Percentiles rank a stretch among this genome's conserved stretches.
phyloP scores from a whole-genome alignment of 371 early-diverging fungal species.

The Nematocida minor region DNA sequence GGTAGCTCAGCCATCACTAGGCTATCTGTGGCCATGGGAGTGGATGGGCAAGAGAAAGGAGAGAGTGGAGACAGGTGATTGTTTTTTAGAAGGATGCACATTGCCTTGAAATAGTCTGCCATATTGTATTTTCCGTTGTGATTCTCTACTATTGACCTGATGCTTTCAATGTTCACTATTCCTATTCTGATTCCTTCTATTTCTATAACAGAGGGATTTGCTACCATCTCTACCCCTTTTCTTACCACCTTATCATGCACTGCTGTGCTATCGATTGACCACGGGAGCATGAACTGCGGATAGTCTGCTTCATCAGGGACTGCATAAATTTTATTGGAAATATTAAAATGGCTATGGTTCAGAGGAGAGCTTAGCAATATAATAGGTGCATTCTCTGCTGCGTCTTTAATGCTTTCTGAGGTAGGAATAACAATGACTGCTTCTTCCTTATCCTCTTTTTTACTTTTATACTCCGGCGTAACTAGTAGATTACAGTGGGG shows the following conservation, averaged over 20 bases:
- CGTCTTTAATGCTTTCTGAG: neutral
- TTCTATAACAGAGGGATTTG: neutral
- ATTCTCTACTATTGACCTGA: neutral
- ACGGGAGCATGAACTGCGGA: neutral
- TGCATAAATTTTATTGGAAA: neutral
- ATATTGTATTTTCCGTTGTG: neutral
- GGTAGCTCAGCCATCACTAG: slow-evolving; percentile 11
- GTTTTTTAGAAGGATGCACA: neutral
- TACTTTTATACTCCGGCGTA: neutral
- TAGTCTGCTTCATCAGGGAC: neutral
- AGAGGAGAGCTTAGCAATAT: neutral
- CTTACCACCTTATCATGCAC: neutral
- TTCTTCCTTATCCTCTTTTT: neutral
- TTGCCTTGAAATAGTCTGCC: slow-evolving; percentile 21
- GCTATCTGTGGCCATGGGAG: neutral
- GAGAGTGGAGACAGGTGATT: slow-evolving; percentile 29
- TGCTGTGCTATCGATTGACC: neutral
- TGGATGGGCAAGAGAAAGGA: slow-evolving; percentile 11
- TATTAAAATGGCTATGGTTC: neutral
- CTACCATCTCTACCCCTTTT: neutral
- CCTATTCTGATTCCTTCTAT: slow-evolving; percentile 21
- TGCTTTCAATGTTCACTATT: neutral
- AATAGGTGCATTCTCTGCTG: neutral
- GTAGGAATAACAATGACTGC: neutral
- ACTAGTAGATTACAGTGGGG: too few species aligned